These are phyloP conservation scores for Xenoacremonium recifei DNA, from an alignment of 2,329 filamentous ascomycete genomes.

Conservation along the genomic window DNA sequence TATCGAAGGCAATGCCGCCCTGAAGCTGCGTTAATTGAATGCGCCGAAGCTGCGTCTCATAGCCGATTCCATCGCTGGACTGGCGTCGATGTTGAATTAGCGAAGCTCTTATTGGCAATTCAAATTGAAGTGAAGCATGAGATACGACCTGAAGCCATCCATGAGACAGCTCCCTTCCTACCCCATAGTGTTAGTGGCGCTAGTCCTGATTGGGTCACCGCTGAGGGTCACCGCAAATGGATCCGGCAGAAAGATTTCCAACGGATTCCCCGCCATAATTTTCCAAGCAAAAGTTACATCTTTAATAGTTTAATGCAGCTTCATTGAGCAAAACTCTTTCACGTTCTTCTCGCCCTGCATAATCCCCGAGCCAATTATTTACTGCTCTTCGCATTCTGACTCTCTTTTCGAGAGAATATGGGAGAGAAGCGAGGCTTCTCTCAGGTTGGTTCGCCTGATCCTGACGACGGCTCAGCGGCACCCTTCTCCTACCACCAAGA, in stretches of 20 bases:
- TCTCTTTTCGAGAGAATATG: no score
- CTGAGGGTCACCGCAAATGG: slow-evolving; percentile 23
- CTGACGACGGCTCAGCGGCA: slow-evolving; percentile 9
- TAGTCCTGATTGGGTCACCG: slow-evolving; percentile 14
- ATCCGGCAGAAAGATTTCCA: slow-evolving; percentile 7
- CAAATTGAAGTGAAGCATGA: background rate
- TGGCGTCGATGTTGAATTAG: background rate
- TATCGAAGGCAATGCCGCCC: no score
- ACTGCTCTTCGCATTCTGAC: no score
- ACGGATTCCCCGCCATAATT: slow-evolving; percentile 9
- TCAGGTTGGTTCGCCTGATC: slow-evolving; percentile 24
- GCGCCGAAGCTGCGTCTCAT: slow-evolving; percentile 12
- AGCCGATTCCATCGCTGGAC: slow-evolving; percentile 4
- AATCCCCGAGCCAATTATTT: no score
- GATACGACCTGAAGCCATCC: slow-evolving; percentile 5
- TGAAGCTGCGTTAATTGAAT: no score
- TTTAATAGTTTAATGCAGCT: no score
- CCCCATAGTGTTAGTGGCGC: slow-evolving; percentile 1
- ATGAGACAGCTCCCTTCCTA: slow-evolving; percentile 4
- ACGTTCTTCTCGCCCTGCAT: no score
- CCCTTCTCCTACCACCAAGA: slow-evolving; percentile 16
- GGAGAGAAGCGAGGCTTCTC: slow-evolving; percentile 30
- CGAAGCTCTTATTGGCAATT: background rate
- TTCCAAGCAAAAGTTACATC: no score
- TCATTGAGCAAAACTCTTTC: no score